phyloP scores from a whole-genome alignment of 2,329 filamentous ascomycete species.

The Aspergillus hiratsukae region DNA sequence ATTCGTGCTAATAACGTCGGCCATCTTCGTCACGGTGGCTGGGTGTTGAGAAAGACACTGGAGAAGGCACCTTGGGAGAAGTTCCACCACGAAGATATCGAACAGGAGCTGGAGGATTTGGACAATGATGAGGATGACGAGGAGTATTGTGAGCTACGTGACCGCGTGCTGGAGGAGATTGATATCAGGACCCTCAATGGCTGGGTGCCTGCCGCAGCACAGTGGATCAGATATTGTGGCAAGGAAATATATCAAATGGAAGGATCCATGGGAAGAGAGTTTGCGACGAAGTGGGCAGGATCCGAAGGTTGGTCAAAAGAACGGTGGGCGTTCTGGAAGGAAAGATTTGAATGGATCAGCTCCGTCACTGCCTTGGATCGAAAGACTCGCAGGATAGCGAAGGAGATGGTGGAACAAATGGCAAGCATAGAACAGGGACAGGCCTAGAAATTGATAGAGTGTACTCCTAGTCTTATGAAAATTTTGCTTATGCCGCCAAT shows the following conservation, averaged over 20 bases:
- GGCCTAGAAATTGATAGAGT: background rate
- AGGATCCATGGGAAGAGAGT: background rate
- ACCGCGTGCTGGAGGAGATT: background rate
- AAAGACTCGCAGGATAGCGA: conserved; percentile 1
- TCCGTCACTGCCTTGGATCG: background rate
- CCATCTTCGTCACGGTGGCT: background rate
- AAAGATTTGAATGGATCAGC: conserved; percentile 3
- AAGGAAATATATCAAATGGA: background rate
- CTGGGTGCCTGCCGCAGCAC: conserved; percentile 2
- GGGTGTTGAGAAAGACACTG: background rate
- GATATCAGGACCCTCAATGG: conserved; percentile 4
- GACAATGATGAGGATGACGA: background rate
- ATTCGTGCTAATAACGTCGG: background rate
- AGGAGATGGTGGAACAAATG: background rate
- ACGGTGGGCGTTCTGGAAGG: conserved; percentile 7
- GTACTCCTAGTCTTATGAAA: background rate
- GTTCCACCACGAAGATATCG: background rate
- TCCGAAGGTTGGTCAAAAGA: conserved; percentile 2
- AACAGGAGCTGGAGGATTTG: background rate
- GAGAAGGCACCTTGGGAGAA: background rate
- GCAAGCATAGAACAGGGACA: background rate
- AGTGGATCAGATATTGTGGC: conserved; percentile 3
- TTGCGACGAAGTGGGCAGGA: background rate
- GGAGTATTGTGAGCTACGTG: background rate
- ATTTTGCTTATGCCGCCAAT: too few relatives aligned